Conservation (phyloP, 1,284 basidiomycete species). For the Moniliophthora roreri region DNA sequence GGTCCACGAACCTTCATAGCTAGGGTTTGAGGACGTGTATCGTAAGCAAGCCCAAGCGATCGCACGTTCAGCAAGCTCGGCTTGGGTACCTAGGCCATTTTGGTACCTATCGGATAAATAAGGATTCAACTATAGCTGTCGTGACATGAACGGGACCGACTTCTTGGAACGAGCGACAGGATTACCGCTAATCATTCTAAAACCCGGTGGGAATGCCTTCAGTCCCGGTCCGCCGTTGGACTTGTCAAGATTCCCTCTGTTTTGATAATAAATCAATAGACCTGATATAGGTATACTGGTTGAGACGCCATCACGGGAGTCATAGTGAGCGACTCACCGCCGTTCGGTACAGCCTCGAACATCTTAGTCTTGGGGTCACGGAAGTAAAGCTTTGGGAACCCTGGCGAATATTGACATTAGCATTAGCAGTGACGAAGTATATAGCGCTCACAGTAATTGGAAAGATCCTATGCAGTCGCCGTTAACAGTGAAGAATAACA, state of each 20-base stretch:
- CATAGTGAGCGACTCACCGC: constrained; percentile 24
- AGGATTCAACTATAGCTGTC: not conserved
- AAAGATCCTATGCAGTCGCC: constrained; percentile 29
- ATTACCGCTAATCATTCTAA: constrained; percentile 44
- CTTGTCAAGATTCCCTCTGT: constrained; percentile 35
- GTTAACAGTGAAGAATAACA: not conserved
- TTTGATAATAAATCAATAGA: constrained; percentile 42
- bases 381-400: constrained; percentile 44
- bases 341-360: constrained; percentile 36
- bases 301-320: too few species aligned
- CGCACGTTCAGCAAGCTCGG: constrained; percentile 39
- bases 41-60: constrained; percentile 42
- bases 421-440: not conserved
- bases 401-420: constrained; percentile 19
- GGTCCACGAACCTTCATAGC: constrained; percentile 26
- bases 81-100: constrained; percentile 30
- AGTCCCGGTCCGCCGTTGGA: constrained; percentile 37
- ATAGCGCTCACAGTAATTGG: constrained; percentile 38
- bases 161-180: constrained; percentile 35
- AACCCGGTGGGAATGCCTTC: constrained; percentile 44
- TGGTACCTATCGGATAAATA: constrained; percentile 23
- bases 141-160: constrained; percentile 15
- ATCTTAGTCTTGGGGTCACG: constrained; percentile 33
- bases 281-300: too few species aligned
- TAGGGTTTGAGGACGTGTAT: constrained; percentile 25